Evolutionary conservation across 805 yeast species (phyloP).

Genomic region (Barnettozyma populi): DNA sequence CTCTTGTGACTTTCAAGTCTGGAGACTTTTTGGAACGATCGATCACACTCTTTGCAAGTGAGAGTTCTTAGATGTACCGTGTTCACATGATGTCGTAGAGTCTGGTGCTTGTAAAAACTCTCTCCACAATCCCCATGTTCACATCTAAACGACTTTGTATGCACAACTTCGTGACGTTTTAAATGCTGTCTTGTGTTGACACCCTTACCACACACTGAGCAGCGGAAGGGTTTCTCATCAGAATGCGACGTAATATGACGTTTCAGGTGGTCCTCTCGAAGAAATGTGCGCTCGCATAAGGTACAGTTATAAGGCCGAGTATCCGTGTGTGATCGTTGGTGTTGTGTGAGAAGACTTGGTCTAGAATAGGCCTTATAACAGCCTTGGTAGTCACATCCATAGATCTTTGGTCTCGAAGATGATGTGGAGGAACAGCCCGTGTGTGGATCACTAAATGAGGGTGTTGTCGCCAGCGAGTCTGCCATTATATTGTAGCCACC

Average conservation of each 20-base stretch:
- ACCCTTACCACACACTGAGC: constrained; percentile 77
- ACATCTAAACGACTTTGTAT: constrained; percentile 62
- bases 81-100: constrained; percentile 64
- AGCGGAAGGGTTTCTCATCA: constrained; percentile 62
- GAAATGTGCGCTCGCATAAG: constrained; percentile 59
- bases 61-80: constrained; percentile 53
- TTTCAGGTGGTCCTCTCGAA: constrained; percentile 73
- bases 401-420: constrained; percentile 50
- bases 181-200: constrained; percentile 77
- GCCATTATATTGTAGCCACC: constrained; percentile 2
- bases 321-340: constrained; percentile 70
- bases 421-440: constrained; percentile 19
- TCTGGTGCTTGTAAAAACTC: constrained; percentile 68
- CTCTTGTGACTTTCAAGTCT: constrained; percentile 61
- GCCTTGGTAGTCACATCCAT: constrained; percentile 55
- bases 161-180: constrained; percentile 77
- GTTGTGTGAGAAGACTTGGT: constrained; percentile 82
- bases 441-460: constrained; percentile 6
- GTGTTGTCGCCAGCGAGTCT: background rate
- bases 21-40: constrained; percentile 57
- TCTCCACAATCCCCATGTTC: constrained; percentile 56
- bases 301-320: constrained; percentile 71
- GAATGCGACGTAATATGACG: constrained; percentile 68
- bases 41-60: constrained; percentile 58
- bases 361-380: constrained; percentile 76